phyloP scores from a whole-genome alignment of 1,139 yeast genomes.

The Zygosaccharomyces pseudobailii region DNA sequence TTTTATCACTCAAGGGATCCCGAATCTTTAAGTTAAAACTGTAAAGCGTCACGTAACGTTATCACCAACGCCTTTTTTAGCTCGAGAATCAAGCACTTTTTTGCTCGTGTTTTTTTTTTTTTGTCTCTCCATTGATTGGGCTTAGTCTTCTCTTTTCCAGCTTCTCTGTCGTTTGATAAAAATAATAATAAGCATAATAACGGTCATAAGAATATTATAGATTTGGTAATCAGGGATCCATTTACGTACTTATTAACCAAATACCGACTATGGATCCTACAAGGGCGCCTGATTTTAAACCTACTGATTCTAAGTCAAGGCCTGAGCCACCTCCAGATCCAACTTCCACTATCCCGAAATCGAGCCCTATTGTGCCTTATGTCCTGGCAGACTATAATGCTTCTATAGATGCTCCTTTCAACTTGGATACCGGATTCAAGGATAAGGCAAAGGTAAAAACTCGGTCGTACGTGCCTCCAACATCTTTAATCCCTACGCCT shows the following conservation, averaged over 20 bases:
- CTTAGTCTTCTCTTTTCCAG: neutral
- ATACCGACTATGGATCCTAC: slow-evolving; percentile 64
- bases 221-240: neutral
- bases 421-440: slow-evolving; percentile 33
- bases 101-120: neutral
- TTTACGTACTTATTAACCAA: neutral
- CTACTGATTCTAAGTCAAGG: slow-evolving; percentile 58
- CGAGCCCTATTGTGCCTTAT: slow-evolving; percentile 68
- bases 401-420: slow-evolving; percentile 70
- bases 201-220: neutral
- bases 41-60: slow-evolving; percentile 1
- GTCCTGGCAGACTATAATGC: slow-evolving; percentile 72
- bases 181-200: neutral
- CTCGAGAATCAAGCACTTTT: neutral
- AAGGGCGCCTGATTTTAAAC: slow-evolving; percentile 70
- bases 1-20: neutral
- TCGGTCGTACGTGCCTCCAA: neutral
- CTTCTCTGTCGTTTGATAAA: neutral
- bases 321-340: slow-evolving; percentile 67
- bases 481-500: neutral
- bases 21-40: neutral
- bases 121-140: neutral
- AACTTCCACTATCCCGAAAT: slow-evolving; percentile 64
- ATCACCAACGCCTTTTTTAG: neutral
- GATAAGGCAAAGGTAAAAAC: neutral